Evolutionary conservation across 2,329 filamentous ascomycete species (phyloP).

Genomic region (Aureobasidium sp.): DNA sequence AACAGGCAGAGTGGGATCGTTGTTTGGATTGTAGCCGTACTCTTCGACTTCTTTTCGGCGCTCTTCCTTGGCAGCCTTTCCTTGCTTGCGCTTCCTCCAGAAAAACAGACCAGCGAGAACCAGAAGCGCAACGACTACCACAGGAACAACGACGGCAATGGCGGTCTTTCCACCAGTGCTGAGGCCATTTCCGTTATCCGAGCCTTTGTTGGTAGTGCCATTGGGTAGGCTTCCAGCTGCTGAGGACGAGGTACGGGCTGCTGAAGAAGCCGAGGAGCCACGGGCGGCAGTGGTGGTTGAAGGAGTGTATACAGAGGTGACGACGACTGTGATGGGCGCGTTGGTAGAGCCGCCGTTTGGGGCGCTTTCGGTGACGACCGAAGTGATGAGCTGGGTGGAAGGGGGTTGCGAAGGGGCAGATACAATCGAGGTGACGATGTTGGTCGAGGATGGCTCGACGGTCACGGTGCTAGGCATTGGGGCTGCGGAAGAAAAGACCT

Average conservation of each 20-base stretch:
- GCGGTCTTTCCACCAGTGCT: constrained; percentile 65
- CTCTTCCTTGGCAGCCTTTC: constrained; percentile 76
- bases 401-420: constrained; percentile 18
- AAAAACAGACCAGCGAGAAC: constrained; percentile 69
- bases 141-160: constrained; percentile 87
- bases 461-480: constrained; percentile 13
- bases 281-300: constrained; percentile 13
- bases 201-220: constrained; percentile 11
- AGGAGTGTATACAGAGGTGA: constrained; percentile 16
- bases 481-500: constrained; percentile 7
- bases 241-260: constrained; percentile 16
- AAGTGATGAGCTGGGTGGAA: constrained; percentile 19
- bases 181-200: constrained; percentile 38
- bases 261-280: constrained; percentile 10
- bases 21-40: constrained; percentile 96
- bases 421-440: constrained; percentile 16
- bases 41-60: constrained; percentile 94
- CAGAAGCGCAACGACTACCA: constrained; percentile 75
- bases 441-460: constrained; percentile 14
- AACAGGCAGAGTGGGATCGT: constrained; percentile 69
- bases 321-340: constrained; percentile 19
- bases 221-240: constrained; percentile 16
- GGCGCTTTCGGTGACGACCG: constrained; percentile 18
- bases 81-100: constrained; percentile 82
- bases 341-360: constrained; percentile 10